A percentile compares a stretch with the other conserved stretches of the same genome.
Conservation (phyloP, 495 filamentous ascomycete species). For the Clohesyomyces aquaticus region DNA sequence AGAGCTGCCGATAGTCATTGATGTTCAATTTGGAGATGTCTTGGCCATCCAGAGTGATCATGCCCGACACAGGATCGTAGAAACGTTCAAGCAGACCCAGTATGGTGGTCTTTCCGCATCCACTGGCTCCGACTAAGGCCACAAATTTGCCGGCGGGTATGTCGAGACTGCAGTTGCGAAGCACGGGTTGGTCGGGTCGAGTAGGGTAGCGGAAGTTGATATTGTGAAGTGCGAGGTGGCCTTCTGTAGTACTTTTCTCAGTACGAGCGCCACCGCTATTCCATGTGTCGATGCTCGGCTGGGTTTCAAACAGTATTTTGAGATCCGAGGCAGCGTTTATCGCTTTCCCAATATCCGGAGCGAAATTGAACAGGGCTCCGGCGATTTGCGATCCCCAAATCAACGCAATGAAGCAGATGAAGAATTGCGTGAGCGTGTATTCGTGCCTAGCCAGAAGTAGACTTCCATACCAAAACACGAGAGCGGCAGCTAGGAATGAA, state of each 20-base stretch:
- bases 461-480: constrained; percentile 92
- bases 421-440: constrained; percentile 77
- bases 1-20: constrained; percentile 63
- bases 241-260: background rate
- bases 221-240: constrained; percentile 47
- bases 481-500: constrained; percentile 76
- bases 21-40: constrained; percentile 18
- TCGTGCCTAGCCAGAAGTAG: constrained; percentile 70
- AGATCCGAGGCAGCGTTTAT: constrained; percentile 76
- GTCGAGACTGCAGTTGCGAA: constrained; percentile 75
- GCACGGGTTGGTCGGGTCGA: constrained; percentile 82
- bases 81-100: constrained; percentile 90
- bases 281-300: constrained; percentile 80
- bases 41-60: constrained; percentile 22
- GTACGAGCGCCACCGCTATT: constrained; percentile 62
- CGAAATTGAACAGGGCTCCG: constrained; percentile 83
- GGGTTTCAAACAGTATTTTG: constrained; percentile 73
- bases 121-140: constrained; percentile 83
- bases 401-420: constrained; percentile 76
- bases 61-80: constrained; percentile 58
- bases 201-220: constrained; percentile 94
- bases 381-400: constrained; percentile 85
- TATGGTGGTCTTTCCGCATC: constrained; percentile 89
- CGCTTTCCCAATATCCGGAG: constrained; percentile 83
- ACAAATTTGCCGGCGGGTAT: constrained; percentile 86